Conservation (phyloP, 441 rosid species). For the Populus hybrid region DNA sequence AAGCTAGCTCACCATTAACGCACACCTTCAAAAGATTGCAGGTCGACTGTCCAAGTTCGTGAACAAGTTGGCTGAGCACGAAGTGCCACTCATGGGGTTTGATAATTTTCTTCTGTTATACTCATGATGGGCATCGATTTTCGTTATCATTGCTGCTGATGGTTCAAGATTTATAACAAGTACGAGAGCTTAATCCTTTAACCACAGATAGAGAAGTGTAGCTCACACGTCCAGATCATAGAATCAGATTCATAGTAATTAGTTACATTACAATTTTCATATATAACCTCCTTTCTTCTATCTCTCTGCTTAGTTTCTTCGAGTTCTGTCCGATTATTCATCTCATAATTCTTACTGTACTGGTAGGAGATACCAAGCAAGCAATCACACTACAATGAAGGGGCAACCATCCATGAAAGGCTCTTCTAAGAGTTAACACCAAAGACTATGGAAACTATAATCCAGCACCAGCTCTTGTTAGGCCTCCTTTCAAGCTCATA, state of each 20-base stretch:
- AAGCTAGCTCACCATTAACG: too few species aligned
- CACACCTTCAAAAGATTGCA: conserved; percentile 22
- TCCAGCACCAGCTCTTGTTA: conserved; percentile 69
- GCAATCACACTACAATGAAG: conserved; percentile 12
- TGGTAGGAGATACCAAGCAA: conserved; percentile 21
- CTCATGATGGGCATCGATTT: background rate
- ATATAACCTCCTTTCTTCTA: background rate
- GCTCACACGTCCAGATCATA: background rate
- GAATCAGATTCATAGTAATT: background rate
- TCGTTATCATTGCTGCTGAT: background rate
- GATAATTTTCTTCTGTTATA: background rate
- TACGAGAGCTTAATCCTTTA: background rate
- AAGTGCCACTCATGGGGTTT: conserved; percentile 28
- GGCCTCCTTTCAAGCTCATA: conserved; percentile 96
- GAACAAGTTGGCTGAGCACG: conserved; percentile 20
- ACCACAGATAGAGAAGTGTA: background rate
- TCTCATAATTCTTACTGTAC: background rate
- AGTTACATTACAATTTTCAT: too few species aligned
- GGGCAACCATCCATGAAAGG: conserved; percentile 56
- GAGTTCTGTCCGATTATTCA: background rate
- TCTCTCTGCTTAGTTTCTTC: background rate
- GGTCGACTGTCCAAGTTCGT: conserved; percentile 45
- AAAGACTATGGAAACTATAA: conserved; percentile 71
- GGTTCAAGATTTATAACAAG: background rate
- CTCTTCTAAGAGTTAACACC: conserved; percentile 45